Evolutionary conservation across 2,329 filamentous ascomycete species (phyloP).

Genomic region (Lachnellula arida): DNA sequence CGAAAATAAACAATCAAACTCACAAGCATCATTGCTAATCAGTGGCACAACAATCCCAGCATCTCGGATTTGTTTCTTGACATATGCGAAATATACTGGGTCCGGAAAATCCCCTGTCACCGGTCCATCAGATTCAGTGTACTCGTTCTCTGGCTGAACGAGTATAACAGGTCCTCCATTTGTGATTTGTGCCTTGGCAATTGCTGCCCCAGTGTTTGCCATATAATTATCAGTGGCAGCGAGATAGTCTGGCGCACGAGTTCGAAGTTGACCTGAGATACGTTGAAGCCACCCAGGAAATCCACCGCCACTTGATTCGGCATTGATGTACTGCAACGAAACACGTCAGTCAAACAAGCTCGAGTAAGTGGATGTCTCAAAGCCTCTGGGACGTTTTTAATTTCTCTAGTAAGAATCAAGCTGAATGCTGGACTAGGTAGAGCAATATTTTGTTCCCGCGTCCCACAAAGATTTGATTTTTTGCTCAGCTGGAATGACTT

Average conservation of each 20-base stretch:
- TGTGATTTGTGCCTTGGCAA: constrained; percentile 74
- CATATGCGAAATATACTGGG: constrained; percentile 63
- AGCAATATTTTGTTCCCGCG: too few species aligned
- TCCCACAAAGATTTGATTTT: too few species aligned
- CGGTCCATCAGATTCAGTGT: constrained; percentile 47
- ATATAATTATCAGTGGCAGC: constrained; percentile 61
- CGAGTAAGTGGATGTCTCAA: background rate
- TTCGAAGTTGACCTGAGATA: constrained; percentile 59
- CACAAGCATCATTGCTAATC: constrained; percentile 66
- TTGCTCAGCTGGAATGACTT: background rate
- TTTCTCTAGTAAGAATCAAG: too few species aligned
- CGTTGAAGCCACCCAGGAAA: constrained; percentile 77
- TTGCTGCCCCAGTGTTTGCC: constrained; percentile 53
- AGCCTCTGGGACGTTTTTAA: too few species aligned
- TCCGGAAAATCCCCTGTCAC: constrained; percentile 56
- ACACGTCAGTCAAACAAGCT: constrained; percentile 13
- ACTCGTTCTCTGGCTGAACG: constrained; percentile 80
- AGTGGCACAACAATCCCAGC: constrained; percentile 70
- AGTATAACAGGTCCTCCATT: constrained; percentile 77
- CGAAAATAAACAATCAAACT: constrained; percentile 2
- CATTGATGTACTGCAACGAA: constrained; percentile 64
- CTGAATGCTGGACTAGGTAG: too few species aligned
- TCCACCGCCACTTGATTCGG: constrained; percentile 70
- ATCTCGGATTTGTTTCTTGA: constrained; percentile 62
- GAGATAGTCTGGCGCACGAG: constrained; percentile 56